phyloP scores from a whole-genome alignment of 345 rosid species.

The Rhizophora apiculata region DNA sequence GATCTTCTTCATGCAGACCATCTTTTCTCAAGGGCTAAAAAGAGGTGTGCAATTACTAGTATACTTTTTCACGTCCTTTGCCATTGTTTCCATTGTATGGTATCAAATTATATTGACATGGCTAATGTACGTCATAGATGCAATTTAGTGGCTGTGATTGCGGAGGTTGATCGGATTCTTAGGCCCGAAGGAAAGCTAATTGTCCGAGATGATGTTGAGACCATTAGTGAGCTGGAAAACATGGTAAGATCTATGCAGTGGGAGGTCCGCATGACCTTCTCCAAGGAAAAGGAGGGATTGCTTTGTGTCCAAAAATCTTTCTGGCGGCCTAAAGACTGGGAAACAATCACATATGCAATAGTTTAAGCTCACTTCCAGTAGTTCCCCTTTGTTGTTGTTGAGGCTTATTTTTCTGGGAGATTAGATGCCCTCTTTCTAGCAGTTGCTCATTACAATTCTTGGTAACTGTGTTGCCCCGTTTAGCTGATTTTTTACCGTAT shows the following conservation, averaged over 20 bases:
- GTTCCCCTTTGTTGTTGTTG: not conserved
- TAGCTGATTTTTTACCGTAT: conserved; percentile 19
- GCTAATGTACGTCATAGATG: conserved; percentile 45
- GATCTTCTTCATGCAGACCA: conserved; percentile 98
- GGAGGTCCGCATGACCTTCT: conserved; percentile 75
- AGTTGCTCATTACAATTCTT: conserved; percentile 23
- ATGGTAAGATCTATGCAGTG: conserved; percentile 64
- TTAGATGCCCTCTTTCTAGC: conserved; percentile 26
- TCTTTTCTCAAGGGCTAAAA: conserved; percentile 77
- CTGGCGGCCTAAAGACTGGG: conserved; percentile 76
- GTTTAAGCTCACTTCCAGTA: conserved; percentile 26
- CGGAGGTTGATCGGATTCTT: conserved; percentile 83
- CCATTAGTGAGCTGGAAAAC: conserved; percentile 54
- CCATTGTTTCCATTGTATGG: too few relatives aligned
- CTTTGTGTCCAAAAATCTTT: conserved; percentile 73
- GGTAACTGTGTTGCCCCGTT: conserved; percentile 10
- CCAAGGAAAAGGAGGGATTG: conserved; percentile 79
- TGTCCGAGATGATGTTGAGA: conserved; percentile 65
- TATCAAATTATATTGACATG: not conserved
- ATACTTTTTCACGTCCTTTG: not conserved
- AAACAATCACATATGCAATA: conserved; percentile 57
- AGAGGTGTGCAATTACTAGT: conserved; percentile 41
- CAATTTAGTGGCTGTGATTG: conserved; percentile 59
- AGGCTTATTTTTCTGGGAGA: conserved; percentile 17
- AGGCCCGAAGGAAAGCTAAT: conserved; percentile 88